These are phyloP conservation scores for Macrophomina pseudophaseolina DNA, from an alignment of 2,329 filamentous ascomycete species.

Conservation along the genomic window DNA sequence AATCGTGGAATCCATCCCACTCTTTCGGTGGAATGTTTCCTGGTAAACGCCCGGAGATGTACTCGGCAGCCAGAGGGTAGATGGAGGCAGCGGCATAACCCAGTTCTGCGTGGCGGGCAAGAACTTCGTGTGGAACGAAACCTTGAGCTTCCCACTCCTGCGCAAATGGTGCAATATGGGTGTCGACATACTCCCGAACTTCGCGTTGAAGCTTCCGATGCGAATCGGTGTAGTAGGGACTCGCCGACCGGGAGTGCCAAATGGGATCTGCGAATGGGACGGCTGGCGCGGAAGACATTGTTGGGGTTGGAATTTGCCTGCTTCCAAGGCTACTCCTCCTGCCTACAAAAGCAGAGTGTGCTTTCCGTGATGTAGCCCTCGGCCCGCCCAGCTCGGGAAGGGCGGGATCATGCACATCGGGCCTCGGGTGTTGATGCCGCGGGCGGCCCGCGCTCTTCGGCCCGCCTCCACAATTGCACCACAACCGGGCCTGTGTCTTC, in stretches of 20 bases:
- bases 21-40: slow-evolving; percentile 30
- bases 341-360: no score
- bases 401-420: no score
- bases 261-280: neutral
- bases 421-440: neutral
- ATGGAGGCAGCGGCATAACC: slow-evolving; percentile 25
- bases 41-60: slow-evolving; percentile 22
- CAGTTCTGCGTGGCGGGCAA: slow-evolving; percentile 34
- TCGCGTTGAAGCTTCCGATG: neutral
- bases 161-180: slow-evolving; percentile 36
- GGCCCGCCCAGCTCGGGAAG: no score
- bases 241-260: slow-evolving; percentile 1
- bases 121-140: slow-evolving; percentile 34
- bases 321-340: no score
- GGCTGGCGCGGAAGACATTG: neutral
- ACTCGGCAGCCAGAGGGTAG: slow-evolving; percentile 20
- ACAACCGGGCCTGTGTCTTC: no score
- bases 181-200: slow-evolving; percentile 3
- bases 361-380: no score
- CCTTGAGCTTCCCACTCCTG: slow-evolving; percentile 38
- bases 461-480: neutral
- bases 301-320: neutral
- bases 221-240: slow-evolving; percentile 2
- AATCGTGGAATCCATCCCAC: slow-evolving; percentile 47
- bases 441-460: neutral